A percentile compares a stretch with the other conserved stretches of the same genome.
These are phyloP conservation scores for Macrophomina pseudophaseolina DNA, from an alignment of 2,329 filamentous ascomycete genomes.

Conservation along the genomic window DNA sequence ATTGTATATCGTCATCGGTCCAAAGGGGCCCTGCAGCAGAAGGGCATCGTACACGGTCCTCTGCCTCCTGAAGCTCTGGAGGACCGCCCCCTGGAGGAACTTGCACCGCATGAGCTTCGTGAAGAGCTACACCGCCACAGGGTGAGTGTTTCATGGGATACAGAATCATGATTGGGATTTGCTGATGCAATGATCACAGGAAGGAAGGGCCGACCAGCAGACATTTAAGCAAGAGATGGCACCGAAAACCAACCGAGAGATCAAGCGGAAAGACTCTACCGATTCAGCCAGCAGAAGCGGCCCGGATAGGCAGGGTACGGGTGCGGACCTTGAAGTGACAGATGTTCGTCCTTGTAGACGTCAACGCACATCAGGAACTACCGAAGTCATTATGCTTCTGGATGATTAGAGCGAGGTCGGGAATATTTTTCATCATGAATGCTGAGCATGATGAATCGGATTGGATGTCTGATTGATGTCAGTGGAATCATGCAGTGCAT, in stretches of 20 bases:
- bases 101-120: constrained; percentile 34
- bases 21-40: constrained; percentile 38
- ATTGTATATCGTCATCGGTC: constrained; percentile 40
- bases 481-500: no score
- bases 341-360: neutral
- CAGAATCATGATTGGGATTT: no score
- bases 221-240: neutral
- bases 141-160: constrained; percentile 22
- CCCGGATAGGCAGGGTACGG: neutral
- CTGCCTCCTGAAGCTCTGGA: constrained; percentile 36
- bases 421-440: neutral
- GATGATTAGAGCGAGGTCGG: neutral
- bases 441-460: no score
- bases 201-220: neutral
- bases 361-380: neutral
- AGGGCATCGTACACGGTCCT: constrained; percentile 39
- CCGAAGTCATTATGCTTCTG: neutral
- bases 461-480: no score
- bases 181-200: neutral
- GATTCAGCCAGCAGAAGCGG: neutral
- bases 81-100: constrained; percentile 31
- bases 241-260: neutral
- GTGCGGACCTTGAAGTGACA: neutral
- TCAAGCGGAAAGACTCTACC: neutral
- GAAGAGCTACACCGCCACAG: constrained; percentile 32